phyloP scores from a whole-genome alignment of 2,329 filamentous ascomycete genomes.

The Botrytis cinerea region DNA sequence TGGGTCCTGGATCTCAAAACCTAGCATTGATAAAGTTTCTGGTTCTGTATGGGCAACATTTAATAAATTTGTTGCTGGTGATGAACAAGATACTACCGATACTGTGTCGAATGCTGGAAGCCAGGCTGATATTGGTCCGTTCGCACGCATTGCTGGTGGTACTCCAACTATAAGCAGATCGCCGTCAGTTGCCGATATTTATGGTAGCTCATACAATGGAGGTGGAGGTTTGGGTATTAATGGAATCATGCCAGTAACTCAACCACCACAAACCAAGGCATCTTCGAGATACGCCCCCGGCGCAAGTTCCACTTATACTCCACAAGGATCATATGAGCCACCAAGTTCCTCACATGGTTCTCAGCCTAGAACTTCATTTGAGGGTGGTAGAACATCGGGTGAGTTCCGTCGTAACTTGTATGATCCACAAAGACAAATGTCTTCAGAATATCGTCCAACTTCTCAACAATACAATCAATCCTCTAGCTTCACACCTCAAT shows the following conservation, averaged over 20 bases:
- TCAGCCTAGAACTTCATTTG: slow-evolving; percentile 46
- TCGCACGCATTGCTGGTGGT: slow-evolving; percentile 76
- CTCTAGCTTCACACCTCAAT: slow-evolving; percentile 37
- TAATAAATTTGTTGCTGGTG: slow-evolving; percentile 93
- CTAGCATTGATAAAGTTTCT: slow-evolving; percentile 93
- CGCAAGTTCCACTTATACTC: slow-evolving; percentile 35
- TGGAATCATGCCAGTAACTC: slow-evolving; percentile 30
- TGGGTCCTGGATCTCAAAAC: slow-evolving; percentile 89
- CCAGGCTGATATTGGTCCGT: slow-evolving; percentile 70
- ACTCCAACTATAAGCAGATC: slow-evolving; percentile 75
- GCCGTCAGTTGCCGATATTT: slow-evolving; percentile 75
- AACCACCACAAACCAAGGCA: slow-evolving; percentile 30
- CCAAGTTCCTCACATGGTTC: slow-evolving; percentile 37
- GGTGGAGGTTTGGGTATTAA: slow-evolving; percentile 37
- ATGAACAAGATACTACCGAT: slow-evolving; percentile 70
- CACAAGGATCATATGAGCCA: slow-evolving; percentile 32
- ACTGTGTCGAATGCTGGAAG: slow-evolving; percentile 57
- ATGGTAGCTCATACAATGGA: slow-evolving; percentile 42
- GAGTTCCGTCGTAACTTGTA: slow-evolving; percentile 46
- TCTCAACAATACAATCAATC: slow-evolving; percentile 37
- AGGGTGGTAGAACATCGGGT: slow-evolving; percentile 48
- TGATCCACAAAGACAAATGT: slow-evolving; percentile 47
- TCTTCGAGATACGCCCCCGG: slow-evolving; percentile 42
- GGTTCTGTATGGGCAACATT: slow-evolving; percentile 89
- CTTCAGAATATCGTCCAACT: slow-evolving; percentile 44